Percentiles rank a stretch among this genome's conserved stretches.
Conservation (phyloP, 169 alveolate species). For the Plasmodium yoelii region DNA sequence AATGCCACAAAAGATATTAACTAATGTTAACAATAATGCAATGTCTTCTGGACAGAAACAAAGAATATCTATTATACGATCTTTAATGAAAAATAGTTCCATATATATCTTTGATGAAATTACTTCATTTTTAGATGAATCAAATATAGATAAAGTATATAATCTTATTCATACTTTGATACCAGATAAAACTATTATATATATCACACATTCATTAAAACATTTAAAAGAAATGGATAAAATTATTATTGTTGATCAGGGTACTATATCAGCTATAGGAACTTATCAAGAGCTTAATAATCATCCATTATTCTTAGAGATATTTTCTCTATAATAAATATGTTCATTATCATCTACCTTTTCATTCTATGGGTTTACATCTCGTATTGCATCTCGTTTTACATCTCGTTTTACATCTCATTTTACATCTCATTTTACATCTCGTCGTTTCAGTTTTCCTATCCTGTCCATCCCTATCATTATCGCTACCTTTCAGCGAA, state of each 20-base stretch:
- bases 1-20: constrained; percentile 24
- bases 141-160: constrained; percentile 36
- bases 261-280: constrained; percentile 39
- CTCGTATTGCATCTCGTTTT: too few relatives aligned
- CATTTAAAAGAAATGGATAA: constrained; percentile 46
- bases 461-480: too few relatives aligned
- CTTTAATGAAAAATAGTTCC: constrained; percentile 53
- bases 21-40: constrained; percentile 23
- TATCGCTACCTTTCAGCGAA: too few relatives aligned
- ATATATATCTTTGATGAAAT: constrained; percentile 70
- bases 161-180: constrained; percentile 30
- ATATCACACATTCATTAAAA: constrained; percentile 47
- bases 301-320: constrained; percentile 17
- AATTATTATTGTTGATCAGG: constrained; percentile 44
- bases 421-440: too few relatives aligned
- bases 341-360: too few relatives aligned
- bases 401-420: too few relatives aligned
- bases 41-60: constrained; percentile 74
- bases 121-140: constrained; percentile 61
- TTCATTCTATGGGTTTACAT: too few relatives aligned
- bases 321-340: constrained; percentile 11
- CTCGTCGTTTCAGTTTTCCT: too few relatives aligned
- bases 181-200: constrained; percentile 60
- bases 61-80: constrained; percentile 66
- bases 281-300: constrained; percentile 42